Base-by-base conservation (phyloP, 2,329 filamentous ascomycete genomes). In the Fusarium nodosum region DNA sequence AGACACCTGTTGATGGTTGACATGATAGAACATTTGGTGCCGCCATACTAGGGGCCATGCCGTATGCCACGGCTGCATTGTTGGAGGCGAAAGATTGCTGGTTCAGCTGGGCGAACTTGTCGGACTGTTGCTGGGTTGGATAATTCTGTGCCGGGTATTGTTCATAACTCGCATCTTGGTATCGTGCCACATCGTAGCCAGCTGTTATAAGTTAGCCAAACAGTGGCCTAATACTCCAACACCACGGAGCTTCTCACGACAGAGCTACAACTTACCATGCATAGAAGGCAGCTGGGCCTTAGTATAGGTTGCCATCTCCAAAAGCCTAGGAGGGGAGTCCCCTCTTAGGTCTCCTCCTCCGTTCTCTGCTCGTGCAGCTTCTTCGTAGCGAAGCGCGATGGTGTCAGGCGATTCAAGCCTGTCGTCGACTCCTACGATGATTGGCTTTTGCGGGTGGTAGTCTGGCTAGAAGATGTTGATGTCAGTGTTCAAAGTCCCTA, bases 211-310 rank as follows among this genome's bases (percentile, higher is more conserved):
- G 56, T 74, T 59, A 75, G 71, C 51, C 24, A 57, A 50, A 22
- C 18, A 34, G 24, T 34, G 31, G 22, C 28, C 8, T 39, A 33
- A 11, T 20, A 33, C 30, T 28, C 22, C 8, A n/a, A 36, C 20
- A 22, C 26, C 9, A 12, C 15, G 48, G n/a, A 39, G 36, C n/a
- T 20, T 39, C n/a, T 20, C n/a, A 22, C n/a, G n/a, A 22, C n/a
- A 39, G 36, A 15, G 10, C 36, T 22, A n/a, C n/a, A 31, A 90
- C 93, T 83, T 84, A 97, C 94, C 92, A 82, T 95, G 91, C 83
- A 94, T 87, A 79, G 91, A 91, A 80, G 91, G 86, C 81, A 90
- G 85, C 79, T 91, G 89, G 62, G 88, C 82, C 82, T 97, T 97
- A 85, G 93, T 94, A 82, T 90, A 90, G 80, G 80, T 73, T 47